A percentile compares a stretch with the other conserved stretches of the same genome.
These are phyloP conservation scores for Acanthamoeba triangularis DNA, from an alignment of 208 protist species.

Conservation along the genomic window DNA sequence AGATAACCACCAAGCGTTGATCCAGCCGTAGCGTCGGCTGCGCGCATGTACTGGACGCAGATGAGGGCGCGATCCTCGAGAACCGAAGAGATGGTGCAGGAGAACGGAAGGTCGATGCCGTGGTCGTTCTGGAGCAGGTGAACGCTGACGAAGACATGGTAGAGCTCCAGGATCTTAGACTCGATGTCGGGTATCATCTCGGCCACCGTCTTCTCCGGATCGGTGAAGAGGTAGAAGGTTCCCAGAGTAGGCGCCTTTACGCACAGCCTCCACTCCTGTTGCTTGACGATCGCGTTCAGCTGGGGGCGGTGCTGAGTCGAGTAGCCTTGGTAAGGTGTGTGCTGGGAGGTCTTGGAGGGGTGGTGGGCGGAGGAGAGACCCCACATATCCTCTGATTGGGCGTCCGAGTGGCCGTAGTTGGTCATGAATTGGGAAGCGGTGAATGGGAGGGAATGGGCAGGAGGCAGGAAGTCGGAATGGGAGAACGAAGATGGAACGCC, in stretches of 20 bases:
- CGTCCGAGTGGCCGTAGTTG: background rate
- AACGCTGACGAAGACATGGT: constrained; percentile 34
- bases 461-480: background rate
- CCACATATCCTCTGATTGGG: background rate
- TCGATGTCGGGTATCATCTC: constrained; percentile 76
- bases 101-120: constrained; percentile 73
- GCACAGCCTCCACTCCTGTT: constrained; percentile 68
- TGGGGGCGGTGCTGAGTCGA: background rate
- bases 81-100: constrained; percentile 57
- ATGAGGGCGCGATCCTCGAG: constrained; percentile 61
- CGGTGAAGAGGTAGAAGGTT: constrained; percentile 72
- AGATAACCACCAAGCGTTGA: background rate
- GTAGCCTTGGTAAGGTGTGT: background rate
- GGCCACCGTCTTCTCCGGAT: constrained; percentile 27
- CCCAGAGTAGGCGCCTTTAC: constrained; percentile 59
- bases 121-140: constrained; percentile 60
- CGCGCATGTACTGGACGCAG: constrained; percentile 69
- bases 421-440: too few species aligned
- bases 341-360: background rate
- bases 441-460: background rate
- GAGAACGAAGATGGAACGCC: background rate
- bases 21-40: background rate
- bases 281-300: constrained; percentile 5
- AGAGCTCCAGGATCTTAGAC: constrained; percentile 73
- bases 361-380: background rate